These are phyloP conservation scores for Wallacemonas sp. DNA, from an alignment of 208 protist genomes.

Conservation along the genomic window DNA sequence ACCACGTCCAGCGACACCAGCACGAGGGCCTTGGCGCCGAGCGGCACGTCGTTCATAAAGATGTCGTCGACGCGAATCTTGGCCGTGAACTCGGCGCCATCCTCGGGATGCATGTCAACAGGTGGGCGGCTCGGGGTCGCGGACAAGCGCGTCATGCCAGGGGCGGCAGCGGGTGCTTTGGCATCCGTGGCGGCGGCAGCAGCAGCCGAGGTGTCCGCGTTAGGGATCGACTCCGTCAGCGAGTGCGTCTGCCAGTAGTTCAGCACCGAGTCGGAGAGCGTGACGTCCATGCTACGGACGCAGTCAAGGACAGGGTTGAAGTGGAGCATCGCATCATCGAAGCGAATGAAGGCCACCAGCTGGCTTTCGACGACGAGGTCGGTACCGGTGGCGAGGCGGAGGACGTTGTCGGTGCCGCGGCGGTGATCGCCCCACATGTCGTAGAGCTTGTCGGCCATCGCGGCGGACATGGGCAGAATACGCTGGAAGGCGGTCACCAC, in stretches of 20 bases:
- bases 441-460: slow-evolving; percentile 63
- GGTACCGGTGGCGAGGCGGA: slow-evolving; percentile 49
- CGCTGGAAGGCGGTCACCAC: slow-evolving; percentile 24
- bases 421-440: slow-evolving; percentile 66
- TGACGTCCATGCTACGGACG: slow-evolving; percentile 34
- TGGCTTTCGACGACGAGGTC: slow-evolving; percentile 70
- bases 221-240: not conserved
- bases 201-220: not conserved
- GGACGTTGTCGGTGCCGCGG: slow-evolving; percentile 52
- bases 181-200: not conserved
- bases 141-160: not conserved
- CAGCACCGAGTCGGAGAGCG: slow-evolving; percentile 26
- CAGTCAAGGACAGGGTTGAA: slow-evolving; percentile 9
- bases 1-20: slow-evolving; percentile 73
- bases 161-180: not conserved
- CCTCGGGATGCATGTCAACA: not conserved
- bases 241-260: not conserved
- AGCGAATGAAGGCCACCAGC: slow-evolving; percentile 52
- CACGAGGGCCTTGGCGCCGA: slow-evolving; percentile 50
- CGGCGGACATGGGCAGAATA: slow-evolving; percentile 52
- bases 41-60: slow-evolving; percentile 37
- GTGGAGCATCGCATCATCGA: slow-evolving; percentile 28
- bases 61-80: slow-evolving; percentile 10
- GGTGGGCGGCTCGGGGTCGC: not conserved
- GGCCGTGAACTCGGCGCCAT: not conserved